Evolutionary conservation across 768 basidiomycete genomes (phyloP), one percentile per base, ranked within the genome.

Genomic region (Suillus decipiens): DNA sequence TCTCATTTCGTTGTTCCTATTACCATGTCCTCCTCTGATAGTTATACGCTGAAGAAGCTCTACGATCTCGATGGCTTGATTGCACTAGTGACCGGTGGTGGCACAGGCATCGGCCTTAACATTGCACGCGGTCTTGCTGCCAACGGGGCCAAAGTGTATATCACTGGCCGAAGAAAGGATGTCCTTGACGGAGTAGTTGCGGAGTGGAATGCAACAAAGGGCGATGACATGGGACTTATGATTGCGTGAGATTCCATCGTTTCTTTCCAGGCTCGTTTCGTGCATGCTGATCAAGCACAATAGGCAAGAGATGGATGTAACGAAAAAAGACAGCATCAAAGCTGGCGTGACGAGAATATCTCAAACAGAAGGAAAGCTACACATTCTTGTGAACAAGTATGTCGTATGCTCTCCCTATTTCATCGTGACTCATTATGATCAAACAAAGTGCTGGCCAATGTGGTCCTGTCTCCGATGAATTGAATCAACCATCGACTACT

Each of bases 381-480:
- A 94, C 68, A 84, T 93, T 59, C 83, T 94, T 5, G 85, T 93
- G 41, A 94, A 94, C 79, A 93, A 93, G 92, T 93, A 63, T 47
- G 83, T 68, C 37, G 34, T 31, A 10, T 15, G 17, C 64, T 28
- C 0, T 12, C 28, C 33, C 17, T 31, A 43, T 15, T 51, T 43
- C 48, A 6, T 54, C 22, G n/a, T 33, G 42, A 55, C 64, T 28
- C 22, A 28, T 43, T 34, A 55, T 53, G 17, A n/a, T 47, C 22
- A 50, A 17, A 61, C 42, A 42, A 67, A 93, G 92, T 65, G 91
- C 92, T 28, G 92, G 92, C 1, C 88, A 93, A 75, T 75, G 77
- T 7, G 92, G 92, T 0, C 92, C 92, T 17, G 63, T 69, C 0
- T 85, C 88, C 1, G 67, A 66, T 2, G 91, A 89, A 78, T 76